Base-by-base conservation (phyloP, 306 rosid species). In the Cucurbita moschata region DNA sequence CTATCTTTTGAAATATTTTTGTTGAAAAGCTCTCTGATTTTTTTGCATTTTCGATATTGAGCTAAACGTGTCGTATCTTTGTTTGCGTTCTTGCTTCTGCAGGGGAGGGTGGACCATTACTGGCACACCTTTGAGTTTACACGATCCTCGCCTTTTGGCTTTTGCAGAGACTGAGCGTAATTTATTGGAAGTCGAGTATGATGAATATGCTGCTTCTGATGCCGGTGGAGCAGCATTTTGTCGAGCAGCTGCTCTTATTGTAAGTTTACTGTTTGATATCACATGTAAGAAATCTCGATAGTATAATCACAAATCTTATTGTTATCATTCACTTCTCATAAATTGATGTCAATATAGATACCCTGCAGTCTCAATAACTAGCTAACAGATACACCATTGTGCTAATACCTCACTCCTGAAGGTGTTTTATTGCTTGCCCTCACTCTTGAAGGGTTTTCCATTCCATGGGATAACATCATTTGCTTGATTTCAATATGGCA, bases 31-130 rank as follows among this genome's bases (percentile, higher is more conserved):
- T 8, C 37, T 70, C 43, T 49, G 51, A 57, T 49, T 15, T 64
- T 47, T 40, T 39, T 40, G 16, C 71, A 40, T 64, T 11, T 11
- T 18, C 46, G 72, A 10, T 44, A 12, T 46, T 13, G 57, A 71
- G 77, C 18, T 79, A 72, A 59, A 77, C 56, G 18, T 39, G 19
- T 65, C 51, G 62, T 59, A 61, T 52, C 72, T 52, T 59, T 62
- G 44, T 71, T 56, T 77, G 53, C 78, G 46, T 65, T 38, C 68
- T 40, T 64, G 49, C 42, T 44, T 79, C 75, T 79, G 39, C 84
- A 89, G 96, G 55, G 97, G 97, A 76, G 97, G 97, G 78, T 95
- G 99, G 99, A 89, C 99, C 60, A 85, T 95, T 71, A 88, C 99
- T 79, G 97, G 97, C 55, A 82, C 97, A 13, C 99, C 99, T 61